Conservation (phyloP, 768 basidiomycete genomes). For the Tylopilus plumbeoviolaceoides region DNA sequence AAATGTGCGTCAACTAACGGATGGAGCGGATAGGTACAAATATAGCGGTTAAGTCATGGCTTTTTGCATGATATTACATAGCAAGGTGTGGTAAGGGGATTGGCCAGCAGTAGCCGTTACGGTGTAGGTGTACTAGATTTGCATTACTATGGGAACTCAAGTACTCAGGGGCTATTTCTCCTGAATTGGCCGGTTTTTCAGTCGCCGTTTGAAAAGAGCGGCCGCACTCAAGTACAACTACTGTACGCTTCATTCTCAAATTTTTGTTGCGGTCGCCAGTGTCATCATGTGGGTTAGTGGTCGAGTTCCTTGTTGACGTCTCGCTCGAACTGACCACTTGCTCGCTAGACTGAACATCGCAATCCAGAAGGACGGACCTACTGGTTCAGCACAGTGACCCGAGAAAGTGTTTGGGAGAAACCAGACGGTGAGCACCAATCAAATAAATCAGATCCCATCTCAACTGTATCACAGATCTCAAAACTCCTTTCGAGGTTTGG, state of each 20-base stretch:
- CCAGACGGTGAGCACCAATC: slow-evolving; percentile 66
- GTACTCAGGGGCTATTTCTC: background rate
- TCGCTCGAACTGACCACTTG: slow-evolving; percentile 1
- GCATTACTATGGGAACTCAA: no score
- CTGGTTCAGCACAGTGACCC: slow-evolving; percentile 89
- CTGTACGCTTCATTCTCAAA: background rate
- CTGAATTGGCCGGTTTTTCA: slow-evolving; percentile 2
- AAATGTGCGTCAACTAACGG: background rate
- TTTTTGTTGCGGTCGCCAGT: background rate
- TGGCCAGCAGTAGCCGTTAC: no score
- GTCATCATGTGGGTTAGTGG: slow-evolving; percentile 31
- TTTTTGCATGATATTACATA: background rate
- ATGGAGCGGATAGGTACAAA: slow-evolving; percentile 21
- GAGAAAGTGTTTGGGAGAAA: slow-evolving; percentile 97
- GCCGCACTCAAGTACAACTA: background rate
- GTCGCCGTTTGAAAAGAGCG: slow-evolving; percentile 20
- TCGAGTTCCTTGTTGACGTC: background rate
- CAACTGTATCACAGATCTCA: slow-evolving; percentile 58
- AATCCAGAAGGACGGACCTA: slow-evolving; percentile 98
- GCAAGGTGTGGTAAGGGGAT: background rate
- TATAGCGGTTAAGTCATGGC: slow-evolving; percentile 20
- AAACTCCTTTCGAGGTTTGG: slow-evolving; percentile 85
- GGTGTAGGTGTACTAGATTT: no score
- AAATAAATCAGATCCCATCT: slow-evolving; percentile 2
- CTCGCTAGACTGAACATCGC: slow-evolving; percentile 78